Evolutionary conservation across 1,284 basidiomycete genomes (phyloP), one percentile per base, ranked within the genome.

Genomic region (Mycosarcoma mackinlayi): DNA sequence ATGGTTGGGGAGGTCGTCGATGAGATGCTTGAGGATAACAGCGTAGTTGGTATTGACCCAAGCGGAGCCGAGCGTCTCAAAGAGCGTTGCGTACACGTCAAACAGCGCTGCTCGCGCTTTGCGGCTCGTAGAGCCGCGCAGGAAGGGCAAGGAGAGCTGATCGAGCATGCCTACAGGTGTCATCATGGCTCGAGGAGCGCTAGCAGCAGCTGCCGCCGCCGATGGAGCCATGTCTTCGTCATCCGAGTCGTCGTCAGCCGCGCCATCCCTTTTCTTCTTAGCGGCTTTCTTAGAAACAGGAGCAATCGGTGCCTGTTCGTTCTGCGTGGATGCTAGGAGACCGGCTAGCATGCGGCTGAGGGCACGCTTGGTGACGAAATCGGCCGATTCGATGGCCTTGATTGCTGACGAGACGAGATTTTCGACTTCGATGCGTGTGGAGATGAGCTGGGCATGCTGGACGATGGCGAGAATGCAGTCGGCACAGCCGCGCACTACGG

Each of bases 1-100:
- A 28, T 80, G 71, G 25, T 80, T 78, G n/a, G 84, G 87, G 34
- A 97, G 87, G 59, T 96, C 93, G 48, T 80, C 76, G 51, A 84
- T 65, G 56, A 98, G 84, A 82, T 98, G 94, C 33, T 85, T 85
- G 31, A 93, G 86, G 55, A 98, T 88, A 33, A 90, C 86, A 10
- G 88, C 85, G 76, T 96, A 98, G 81, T 95, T 91, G 25, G 84
- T 83, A 80, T 97, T 94, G 38, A 93, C 88, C 83, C 92, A 98
- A 1, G 84, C 81, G 0, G 89, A 67, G 0, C 94, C 95, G 6
- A 98, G 88, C 7, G 87, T 86, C 1, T 87, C 88, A 55, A 98
- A 86, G 1, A 96, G 84, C 0, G 91, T 88, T 2, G 89, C 87
- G 78, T 98, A 98, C 71, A 93, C 90, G 75, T 96, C 92, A 79